Percentiles rank a stretch among this genome's conserved stretches.
Conservation (phyloP, 2,329 filamentous ascomycete species). For the Xylariaceae sp. region DNA sequence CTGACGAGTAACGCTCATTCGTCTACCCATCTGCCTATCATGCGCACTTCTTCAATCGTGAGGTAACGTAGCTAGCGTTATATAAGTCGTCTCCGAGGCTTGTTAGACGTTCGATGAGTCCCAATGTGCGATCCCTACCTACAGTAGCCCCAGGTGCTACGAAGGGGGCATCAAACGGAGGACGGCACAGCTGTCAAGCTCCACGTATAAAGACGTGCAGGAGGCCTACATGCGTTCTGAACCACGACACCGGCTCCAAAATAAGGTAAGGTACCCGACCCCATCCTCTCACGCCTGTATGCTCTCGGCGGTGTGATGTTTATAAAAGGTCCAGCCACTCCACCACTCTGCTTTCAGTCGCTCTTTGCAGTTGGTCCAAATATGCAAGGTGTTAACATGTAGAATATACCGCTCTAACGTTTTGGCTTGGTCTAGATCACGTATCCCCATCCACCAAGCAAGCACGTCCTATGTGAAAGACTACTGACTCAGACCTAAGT, state of each 20-base stretch:
- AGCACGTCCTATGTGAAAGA: no score
- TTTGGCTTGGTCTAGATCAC: no score
- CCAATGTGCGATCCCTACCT: conserved; percentile 5
- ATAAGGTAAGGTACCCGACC: conserved; percentile 24
- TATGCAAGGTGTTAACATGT: no score
- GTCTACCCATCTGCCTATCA: background rate
- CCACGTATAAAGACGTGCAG: conserved; percentile 5
- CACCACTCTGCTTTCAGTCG: no score
- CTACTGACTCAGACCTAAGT: no score
- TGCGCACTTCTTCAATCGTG: no score
- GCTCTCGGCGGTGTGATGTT: conserved; percentile 8
- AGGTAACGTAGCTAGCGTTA: no score
- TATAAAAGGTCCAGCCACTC: no score
- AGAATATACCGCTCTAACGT: no score
- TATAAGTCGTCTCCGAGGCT: background rate
- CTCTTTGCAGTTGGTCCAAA: no score
- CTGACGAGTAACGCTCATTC: conserved; percentile 1
- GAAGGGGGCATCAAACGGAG: conserved; percentile 8
- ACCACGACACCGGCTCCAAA: conserved; percentile 13
- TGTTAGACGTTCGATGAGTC: conserved; percentile 7
- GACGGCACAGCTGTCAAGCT: background rate
- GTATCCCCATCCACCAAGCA: no score
- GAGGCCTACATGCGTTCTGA: conserved; percentile 11
- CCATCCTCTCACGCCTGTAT: conserved; percentile 4
- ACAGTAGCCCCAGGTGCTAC: conserved; percentile 1